These are phyloP conservation scores for Trametes meyenii DNA, from an alignment of 768 basidiomycete species.

Conservation along the genomic window DNA sequence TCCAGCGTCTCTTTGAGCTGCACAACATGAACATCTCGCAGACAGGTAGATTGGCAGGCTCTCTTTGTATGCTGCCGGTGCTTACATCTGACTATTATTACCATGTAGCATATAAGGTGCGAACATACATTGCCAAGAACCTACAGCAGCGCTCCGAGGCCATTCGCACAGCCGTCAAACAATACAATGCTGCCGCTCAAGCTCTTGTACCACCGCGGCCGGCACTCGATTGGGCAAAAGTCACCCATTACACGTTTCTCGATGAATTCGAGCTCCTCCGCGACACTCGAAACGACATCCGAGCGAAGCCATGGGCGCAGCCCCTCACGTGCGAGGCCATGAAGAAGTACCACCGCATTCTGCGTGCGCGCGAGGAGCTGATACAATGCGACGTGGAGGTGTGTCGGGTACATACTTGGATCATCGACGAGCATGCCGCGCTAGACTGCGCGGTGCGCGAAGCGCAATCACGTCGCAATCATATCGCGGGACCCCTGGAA, in stretches of 20 bases:
- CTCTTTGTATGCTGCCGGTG: too few relatives aligned
- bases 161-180: too few relatives aligned
- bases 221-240: too few relatives aligned
- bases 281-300: constrained; percentile 30
- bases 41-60: constrained; percentile 37
- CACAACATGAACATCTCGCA: constrained; percentile 39
- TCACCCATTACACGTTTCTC: too few relatives aligned
- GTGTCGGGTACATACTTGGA: neutral
- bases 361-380: neutral
- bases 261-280: constrained; percentile 22
- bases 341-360: constrained; percentile 26
- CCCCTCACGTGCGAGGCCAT: constrained; percentile 29
- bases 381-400: neutral
- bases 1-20: constrained; percentile 42
- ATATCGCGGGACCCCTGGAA: neutral
- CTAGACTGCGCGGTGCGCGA: neutral
- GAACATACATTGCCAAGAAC: too few relatives aligned
- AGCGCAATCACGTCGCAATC: neutral
- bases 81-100: too few relatives aligned
- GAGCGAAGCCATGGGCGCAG: constrained; percentile 31
- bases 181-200: too few relatives aligned
- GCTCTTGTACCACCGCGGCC: too few relatives aligned
- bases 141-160: too few relatives aligned
- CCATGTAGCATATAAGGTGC: constrained; percentile 27
- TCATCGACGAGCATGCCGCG: neutral